phyloP scores from a whole-genome alignment of 2,329 filamentous ascomycete species.

The Penicillium hordei region DNA sequence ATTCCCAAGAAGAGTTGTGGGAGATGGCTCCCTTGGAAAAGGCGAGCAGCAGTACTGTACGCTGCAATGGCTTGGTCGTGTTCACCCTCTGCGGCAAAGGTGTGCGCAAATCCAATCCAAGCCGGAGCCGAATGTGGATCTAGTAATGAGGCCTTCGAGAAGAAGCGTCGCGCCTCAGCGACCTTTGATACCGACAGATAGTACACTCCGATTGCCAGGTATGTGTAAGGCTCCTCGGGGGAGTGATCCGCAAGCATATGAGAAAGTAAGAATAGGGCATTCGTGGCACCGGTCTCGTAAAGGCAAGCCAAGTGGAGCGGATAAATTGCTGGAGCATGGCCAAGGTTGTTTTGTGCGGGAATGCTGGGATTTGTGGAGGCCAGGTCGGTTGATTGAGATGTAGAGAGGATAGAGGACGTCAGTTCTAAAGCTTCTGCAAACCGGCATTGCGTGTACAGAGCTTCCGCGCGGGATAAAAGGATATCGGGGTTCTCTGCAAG shows the following conservation, averaged over 20 bases:
- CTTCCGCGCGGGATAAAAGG: constrained; percentile 82
- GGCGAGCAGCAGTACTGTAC: constrained; percentile 87
- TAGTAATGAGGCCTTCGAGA: constrained; percentile 96
- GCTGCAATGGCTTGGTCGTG: constrained; percentile 98
- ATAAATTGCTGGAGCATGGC: constrained; percentile 61
- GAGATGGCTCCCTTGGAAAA: constrained; percentile 96
- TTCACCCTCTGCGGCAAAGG: constrained; percentile 94
- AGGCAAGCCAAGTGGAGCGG: constrained; percentile 89
- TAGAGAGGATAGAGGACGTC: constrained; percentile 76
- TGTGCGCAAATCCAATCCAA: constrained; percentile 99
- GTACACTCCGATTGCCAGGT: constrained; percentile 92
- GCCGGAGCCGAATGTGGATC: constrained; percentile 95
- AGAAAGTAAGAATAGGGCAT: constrained; percentile 84
- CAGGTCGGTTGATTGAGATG: constrained; percentile 81
- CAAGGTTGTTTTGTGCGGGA: constrained; percentile 40
- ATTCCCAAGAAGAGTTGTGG: constrained; percentile 96
- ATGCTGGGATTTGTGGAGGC: constrained; percentile 29
- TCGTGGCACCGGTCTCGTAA: constrained; percentile 82
- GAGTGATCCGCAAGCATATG: constrained; percentile 91
- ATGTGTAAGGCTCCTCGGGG: constrained; percentile 85
- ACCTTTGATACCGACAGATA: constrained; percentile 88
- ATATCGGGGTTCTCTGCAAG: constrained; percentile 85
- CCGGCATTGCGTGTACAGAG: constrained; percentile 90
- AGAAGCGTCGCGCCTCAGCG: constrained; percentile 90
- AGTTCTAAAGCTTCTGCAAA: constrained; percentile 84